phyloP scores from a whole-genome alignment of 768 basidiomycete genomes.

The Leccinum uliginosum region DNA sequence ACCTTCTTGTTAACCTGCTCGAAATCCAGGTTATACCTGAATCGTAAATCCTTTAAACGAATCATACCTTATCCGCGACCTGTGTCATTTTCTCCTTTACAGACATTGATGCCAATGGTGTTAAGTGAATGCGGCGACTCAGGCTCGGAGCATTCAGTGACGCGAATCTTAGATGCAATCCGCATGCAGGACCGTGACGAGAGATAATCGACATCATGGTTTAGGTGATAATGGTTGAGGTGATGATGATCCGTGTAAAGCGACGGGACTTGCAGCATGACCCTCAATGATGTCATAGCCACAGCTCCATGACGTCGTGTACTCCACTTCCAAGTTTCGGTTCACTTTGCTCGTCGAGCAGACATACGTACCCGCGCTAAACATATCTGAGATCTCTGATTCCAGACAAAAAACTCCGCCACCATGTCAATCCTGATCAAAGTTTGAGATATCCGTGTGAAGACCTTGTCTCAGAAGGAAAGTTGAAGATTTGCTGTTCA shows the following conservation, averaged over 20 bases:
- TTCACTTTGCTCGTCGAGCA: neutral
- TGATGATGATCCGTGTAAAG: neutral
- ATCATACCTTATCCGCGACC: slow-evolving; percentile 34
- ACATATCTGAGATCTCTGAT: neutral
- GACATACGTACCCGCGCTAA: neutral
- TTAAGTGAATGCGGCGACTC: slow-evolving; percentile 27
- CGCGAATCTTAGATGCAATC: neutral
- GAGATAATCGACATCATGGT: slow-evolving; percentile 1
- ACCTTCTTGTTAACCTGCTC: slow-evolving; percentile 38
- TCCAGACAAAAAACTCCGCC: neutral
- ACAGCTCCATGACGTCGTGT: slow-evolving; percentile 1
- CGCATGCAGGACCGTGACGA: neutral
- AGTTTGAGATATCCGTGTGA: neutral
- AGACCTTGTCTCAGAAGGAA: neutral
- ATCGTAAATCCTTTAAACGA: neutral
- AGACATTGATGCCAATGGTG: slow-evolving; percentile 30
- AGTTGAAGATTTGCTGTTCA: neutral
- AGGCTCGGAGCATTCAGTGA: neutral
- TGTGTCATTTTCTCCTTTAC: slow-evolving; percentile 38
- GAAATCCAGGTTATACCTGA: neutral
- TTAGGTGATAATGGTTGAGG: neutral
- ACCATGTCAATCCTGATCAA: neutral
- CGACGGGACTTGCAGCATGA: neutral
- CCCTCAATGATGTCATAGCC: slow-evolving; percentile 9
- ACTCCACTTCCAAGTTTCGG: neutral